Percentiles rank a stretch among this genome's conserved stretches.
Conservation (phyloP, 495 filamentous ascomycete species). For the Coniosporium apollinis region DNA sequence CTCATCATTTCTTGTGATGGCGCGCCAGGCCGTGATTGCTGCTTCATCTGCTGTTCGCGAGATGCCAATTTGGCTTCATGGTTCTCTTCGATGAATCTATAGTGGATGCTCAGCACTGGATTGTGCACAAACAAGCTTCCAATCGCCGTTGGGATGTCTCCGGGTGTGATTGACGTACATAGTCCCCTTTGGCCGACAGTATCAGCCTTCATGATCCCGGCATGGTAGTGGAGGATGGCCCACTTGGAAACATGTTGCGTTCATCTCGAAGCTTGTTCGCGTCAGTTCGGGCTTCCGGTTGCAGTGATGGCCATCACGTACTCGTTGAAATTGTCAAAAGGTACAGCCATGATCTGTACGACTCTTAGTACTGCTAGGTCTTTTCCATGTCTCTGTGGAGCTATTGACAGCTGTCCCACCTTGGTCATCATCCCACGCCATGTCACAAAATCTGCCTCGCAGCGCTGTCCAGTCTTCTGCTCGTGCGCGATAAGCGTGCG, state of each 20-base stretch:
- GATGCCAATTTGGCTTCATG: constrained; percentile 45
- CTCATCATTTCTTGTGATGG: constrained; percentile 49
- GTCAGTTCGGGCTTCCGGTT: constrained; percentile 4
- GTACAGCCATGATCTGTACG: constrained; percentile 61
- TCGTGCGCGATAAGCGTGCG: constrained; percentile 59
- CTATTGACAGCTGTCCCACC: constrained; percentile 36
- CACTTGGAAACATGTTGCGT: constrained; percentile 80
- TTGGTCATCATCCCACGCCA: constrained; percentile 99
- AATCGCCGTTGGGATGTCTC: too few relatives aligned
- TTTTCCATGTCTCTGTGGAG: too few relatives aligned
- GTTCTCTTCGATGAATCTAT: constrained; percentile 87
- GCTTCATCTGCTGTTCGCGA: constrained; percentile 33
- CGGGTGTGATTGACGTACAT: too few relatives aligned
- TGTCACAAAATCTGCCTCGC: constrained; percentile 67
- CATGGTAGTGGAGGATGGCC: constrained; percentile 17
- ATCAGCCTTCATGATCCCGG: background rate
- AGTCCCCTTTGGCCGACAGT: constrained; percentile 38
- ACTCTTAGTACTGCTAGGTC: too few relatives aligned
- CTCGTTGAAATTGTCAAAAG: constrained; percentile 70
- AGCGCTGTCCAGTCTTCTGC: constrained; percentile 42
- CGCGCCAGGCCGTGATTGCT: constrained; percentile 36
- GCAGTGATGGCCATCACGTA: constrained; percentile 31
- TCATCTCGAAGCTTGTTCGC: constrained; percentile 75
- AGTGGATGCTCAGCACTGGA: too few relatives aligned
- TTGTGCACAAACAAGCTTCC: too few relatives aligned